Percentiles rank a stretch among this genome's conserved stretches.
Conservation (phyloP, 192 early-diverging fungal species). For the Umbelopsis vinacea region DNA sequence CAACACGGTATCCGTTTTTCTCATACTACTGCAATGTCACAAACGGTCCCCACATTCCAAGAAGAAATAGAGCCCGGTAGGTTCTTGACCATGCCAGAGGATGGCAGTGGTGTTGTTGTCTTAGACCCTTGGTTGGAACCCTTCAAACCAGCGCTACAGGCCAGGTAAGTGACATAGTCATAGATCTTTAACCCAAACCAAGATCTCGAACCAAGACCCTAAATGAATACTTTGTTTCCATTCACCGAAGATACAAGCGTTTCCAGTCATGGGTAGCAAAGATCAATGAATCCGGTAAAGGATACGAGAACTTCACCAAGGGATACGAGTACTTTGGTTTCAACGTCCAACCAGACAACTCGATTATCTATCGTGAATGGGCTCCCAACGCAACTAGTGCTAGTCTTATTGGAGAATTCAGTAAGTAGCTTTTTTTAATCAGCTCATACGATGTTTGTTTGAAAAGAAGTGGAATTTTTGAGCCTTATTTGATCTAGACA, state of each 20-base stretch:
- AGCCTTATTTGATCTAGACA: constrained; percentile 55
- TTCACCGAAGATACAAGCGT: constrained; percentile 48
- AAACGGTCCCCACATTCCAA: constrained; percentile 27
- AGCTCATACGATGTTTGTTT: background rate
- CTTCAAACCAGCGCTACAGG: constrained; percentile 61
- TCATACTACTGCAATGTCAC: background rate
- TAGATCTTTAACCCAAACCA: background rate
- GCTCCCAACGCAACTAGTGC: constrained; percentile 83
- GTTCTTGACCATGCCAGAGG: constrained; percentile 36
- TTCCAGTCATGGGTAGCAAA: constrained; percentile 71
- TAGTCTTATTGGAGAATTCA: constrained; percentile 92
- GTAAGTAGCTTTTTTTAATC: constrained; percentile 48
- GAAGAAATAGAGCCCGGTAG: constrained; percentile 39
- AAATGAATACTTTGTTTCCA: background rate
- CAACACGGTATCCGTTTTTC: background rate
- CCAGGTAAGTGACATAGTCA: background rate
- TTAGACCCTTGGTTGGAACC: constrained; percentile 84
- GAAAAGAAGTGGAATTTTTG: background rate
- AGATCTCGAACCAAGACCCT: background rate
- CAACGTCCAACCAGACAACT: constrained; percentile 59
- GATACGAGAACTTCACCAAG: constrained; percentile 83
- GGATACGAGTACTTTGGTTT: constrained; percentile 86
- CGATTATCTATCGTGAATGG: constrained; percentile 91
- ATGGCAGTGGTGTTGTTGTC: constrained; percentile 70
- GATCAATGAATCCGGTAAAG: constrained; percentile 75